A percentile compares a stretch with the other conserved stretches of the same genome.
phyloP scores from a whole-genome alignment of 2,329 filamentous ascomycete species.

The Phyllosticta ampelicida region DNA sequence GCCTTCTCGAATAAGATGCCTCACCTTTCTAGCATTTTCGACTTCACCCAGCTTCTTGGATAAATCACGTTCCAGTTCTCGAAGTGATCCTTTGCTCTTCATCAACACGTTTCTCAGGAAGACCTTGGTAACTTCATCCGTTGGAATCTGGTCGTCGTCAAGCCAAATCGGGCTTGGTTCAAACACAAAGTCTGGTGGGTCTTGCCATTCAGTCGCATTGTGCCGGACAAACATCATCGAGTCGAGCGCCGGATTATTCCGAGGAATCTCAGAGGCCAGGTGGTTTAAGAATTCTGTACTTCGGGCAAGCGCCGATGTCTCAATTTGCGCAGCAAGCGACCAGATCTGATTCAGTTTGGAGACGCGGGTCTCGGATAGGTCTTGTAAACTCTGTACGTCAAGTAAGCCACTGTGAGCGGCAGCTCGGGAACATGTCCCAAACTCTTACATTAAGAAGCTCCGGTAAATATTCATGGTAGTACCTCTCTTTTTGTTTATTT shows the following conservation, averaged over 20 bases:
- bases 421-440: not conserved
- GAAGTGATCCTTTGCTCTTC: slow-evolving; percentile 78
- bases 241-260: slow-evolving; percentile 81
- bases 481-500: slow-evolving; percentile 94
- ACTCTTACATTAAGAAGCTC: slow-evolving; percentile 72
- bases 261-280: slow-evolving; percentile 67
- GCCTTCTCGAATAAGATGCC: slow-evolving; percentile 68
- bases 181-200: slow-evolving; percentile 75
- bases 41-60: slow-evolving; percentile 82
- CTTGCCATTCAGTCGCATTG: slow-evolving; percentile 72
- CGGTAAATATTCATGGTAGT: slow-evolving; percentile 94
- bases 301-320: slow-evolving; percentile 64
- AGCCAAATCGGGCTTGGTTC: slow-evolving; percentile 97
- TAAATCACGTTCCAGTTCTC: slow-evolving; percentile 68
- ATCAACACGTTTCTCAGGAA: slow-evolving; percentile 84
- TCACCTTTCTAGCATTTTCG: slow-evolving; percentile 61
- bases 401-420: not conserved
- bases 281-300: slow-evolving; percentile 63
- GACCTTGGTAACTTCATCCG: slow-evolving; percentile 77
- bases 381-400: slow-evolving; percentile 57
- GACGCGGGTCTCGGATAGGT: slow-evolving; percentile 82
- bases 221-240: slow-evolving; percentile 97
- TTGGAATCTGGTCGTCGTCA: slow-evolving; percentile 77
- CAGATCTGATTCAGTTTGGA: slow-evolving; percentile 76
- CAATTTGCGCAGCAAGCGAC: slow-evolving; percentile 68